phyloP scores from a whole-genome alignment of 176 grass and related monocot genomes.

The Aegilops sharonensis region DNA sequence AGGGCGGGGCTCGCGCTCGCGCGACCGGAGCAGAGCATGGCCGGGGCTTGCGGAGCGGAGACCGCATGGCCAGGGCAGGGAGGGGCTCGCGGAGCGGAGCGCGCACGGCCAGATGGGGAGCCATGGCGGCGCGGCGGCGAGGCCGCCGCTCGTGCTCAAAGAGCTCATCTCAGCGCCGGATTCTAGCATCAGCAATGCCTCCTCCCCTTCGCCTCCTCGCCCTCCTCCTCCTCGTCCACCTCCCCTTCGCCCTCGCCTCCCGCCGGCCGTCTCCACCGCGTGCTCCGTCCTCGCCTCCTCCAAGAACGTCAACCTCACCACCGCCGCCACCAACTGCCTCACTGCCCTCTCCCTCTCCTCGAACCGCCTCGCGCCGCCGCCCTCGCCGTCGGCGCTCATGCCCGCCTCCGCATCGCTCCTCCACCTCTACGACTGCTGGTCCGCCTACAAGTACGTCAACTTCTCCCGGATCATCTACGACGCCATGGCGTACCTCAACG shows the following conservation, averaged over 20 bases:
- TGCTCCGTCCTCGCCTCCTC: conserved; percentile 58
- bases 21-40: too few relatives aligned
- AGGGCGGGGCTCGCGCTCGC: too few relatives aligned
- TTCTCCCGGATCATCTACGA: conserved; percentile 54
- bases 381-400: conserved; percentile 38
- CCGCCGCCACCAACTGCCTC: conserved; percentile 88
- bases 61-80: too few relatives aligned
- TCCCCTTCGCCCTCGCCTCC: conserved; percentile 40
- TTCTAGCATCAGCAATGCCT: background rate
- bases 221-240: conserved; percentile 25
- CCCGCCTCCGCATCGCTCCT: conserved; percentile 68
- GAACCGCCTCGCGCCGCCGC: conserved; percentile 53
- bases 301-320: conserved; percentile 62
- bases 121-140: too few relatives aligned
- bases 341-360: conserved; percentile 59
- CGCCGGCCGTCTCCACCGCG: conserved; percentile 55
- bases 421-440: conserved; percentile 98
- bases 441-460: conserved; percentile 88
- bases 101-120: too few relatives aligned
- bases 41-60: too few relatives aligned
- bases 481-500: conserved; percentile 79
- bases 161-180: too few relatives aligned
- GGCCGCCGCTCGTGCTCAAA: too few relatives aligned
- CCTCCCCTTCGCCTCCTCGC: background rate
- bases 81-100: too few relatives aligned